Conservation (phyloP, 2,329 filamentous ascomycete species). For the Pseudogymnoascus verrucosus region DNA sequence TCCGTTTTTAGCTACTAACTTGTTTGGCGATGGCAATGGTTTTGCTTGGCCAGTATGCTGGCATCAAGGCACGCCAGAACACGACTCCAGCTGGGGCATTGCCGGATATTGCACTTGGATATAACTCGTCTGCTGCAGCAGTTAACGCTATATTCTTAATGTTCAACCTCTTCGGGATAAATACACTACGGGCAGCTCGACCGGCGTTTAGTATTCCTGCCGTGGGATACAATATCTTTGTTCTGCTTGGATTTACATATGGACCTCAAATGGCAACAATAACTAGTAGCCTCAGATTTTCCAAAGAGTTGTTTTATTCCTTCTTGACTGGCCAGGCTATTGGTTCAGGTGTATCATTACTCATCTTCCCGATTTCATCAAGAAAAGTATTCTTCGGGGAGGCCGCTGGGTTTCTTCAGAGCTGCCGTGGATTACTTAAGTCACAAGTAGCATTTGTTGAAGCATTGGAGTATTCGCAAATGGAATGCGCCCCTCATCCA, state of each 20-base stretch:
- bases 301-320: conserved; percentile 52
- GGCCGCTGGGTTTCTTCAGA: conserved; percentile 46
- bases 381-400: conserved; percentile 55
- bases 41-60: conserved; percentile 55
- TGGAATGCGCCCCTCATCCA: conserved; percentile 39
- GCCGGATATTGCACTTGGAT: conserved; percentile 32
- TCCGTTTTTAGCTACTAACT: conserved; percentile 14
- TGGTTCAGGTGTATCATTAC: conserved; percentile 50
- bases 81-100: conserved; percentile 34
- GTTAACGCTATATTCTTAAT: conserved; percentile 63
- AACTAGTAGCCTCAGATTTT: conserved; percentile 42
- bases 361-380: conserved; percentile 58
- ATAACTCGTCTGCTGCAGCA: conserved; percentile 62
- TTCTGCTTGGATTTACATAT: conserved; percentile 52
- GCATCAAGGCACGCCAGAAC: conserved; percentile 53
- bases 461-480: conserved; percentile 37
- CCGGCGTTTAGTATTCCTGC: conserved; percentile 58
- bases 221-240: conserved; percentile 62
- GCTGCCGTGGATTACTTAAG: conserved; percentile 46
- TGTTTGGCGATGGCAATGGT: conserved; percentile 50
- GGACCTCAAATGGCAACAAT: conserved; percentile 51
- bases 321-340: conserved; percentile 38
- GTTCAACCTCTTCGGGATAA: conserved; percentile 57
- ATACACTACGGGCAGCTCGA: conserved; percentile 53
- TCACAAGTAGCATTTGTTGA: conserved; percentile 49